Base-by-base conservation (phyloP, 768 basidiomycete species). In the Lentinus tigrinus region DNA sequence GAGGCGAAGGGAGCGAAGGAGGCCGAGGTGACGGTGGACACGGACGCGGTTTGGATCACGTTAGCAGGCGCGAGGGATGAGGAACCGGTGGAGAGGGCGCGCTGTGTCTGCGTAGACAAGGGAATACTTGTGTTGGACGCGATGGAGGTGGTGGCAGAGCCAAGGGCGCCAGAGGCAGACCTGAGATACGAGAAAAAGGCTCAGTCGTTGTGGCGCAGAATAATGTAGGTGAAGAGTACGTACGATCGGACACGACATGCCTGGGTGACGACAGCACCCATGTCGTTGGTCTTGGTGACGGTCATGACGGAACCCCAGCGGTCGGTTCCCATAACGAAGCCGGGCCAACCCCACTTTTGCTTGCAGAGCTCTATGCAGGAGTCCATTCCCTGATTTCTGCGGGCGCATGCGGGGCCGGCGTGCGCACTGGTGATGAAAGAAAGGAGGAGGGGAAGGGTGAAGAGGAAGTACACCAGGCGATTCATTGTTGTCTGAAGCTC, bases 311-410 rank as follows among this genome's bases (percentile, higher is more conserved):
- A 54, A 47, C 84, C 84, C 84, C 84, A 86, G 27, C 73, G 77
- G 67, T 84, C 78, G n/a, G 71, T 74, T 56, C 80, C 80, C 79
- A 84, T 82, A 53, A 75, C 70, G 14, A 65, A 64, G 19, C 80
- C 80, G 14, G 77, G 70, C 75, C 77, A 74, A 14, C 73, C 73
- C 68, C 70, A 72, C 34, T 65, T 61, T 42, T 53, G 43, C 24
- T 46, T 58, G 61, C 70, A 74, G 14, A 48, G 46, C 14, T 47
- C n/a, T 13, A 63, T 27, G 52, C 68, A 69, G 31, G 51, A 52
- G 44, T 57, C 60, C 44, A 39, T 39, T 34, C 65, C 63, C 57
- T 67, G 54, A 58, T 58, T 48, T 57, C 67, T 55, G 48, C 59
- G 64, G 47, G 66, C 62, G 61, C 66, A 66, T 42, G 70, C 62